Evolutionary conservation across 441 rosid genomes (phyloP), one percentile per base, ranked within the genome.

Genomic region (Gossypium gossypioides): DNA sequence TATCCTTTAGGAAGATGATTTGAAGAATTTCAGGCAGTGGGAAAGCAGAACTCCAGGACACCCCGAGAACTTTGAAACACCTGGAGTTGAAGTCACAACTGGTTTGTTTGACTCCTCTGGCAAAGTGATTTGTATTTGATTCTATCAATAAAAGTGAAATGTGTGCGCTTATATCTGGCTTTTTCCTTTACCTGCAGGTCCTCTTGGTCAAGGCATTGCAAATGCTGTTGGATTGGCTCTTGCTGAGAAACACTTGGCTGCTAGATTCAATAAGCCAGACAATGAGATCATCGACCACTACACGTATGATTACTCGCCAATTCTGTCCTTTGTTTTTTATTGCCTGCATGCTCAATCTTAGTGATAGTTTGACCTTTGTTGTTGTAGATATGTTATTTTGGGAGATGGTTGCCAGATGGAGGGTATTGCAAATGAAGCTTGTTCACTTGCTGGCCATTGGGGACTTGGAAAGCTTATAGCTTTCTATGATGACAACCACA

Each of bases 201-300:
- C 99, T 69, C 99, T 96, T 77, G 99, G 99, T 63, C 99, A 93
- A 81, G 99, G 99, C 50, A 51, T 90, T 51, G 98, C 96, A 19
- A 96, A 96, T 86, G 99, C 93, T 64, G 99, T 96, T 54, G 99
- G 99, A 68, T 86, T 96, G 89, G 99, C 99, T 55, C 96, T 96
- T 19, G 97, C 88, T 0, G 97, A 96, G 91, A 96, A 83, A 84
- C 94, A 96, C 79, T 83, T 96, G 84, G 99, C 98, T 74, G 97
- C 97, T 69, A 89, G 99, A 72, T 96, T 66, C 81, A 93, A 96
- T 88, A 96, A 96, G 68, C 97, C 97, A 0, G 99, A 86, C 78
- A 76, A 69, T 69, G 97, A 96, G 83, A 87, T 96, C 64, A 84
- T 93, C 57, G 96, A 96, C 79, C 99, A 96, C 80, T 91, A 85